phyloP scores from a whole-genome alignment of 2,329 filamentous ascomycete species.

The Westerdykella sp. region DNA sequence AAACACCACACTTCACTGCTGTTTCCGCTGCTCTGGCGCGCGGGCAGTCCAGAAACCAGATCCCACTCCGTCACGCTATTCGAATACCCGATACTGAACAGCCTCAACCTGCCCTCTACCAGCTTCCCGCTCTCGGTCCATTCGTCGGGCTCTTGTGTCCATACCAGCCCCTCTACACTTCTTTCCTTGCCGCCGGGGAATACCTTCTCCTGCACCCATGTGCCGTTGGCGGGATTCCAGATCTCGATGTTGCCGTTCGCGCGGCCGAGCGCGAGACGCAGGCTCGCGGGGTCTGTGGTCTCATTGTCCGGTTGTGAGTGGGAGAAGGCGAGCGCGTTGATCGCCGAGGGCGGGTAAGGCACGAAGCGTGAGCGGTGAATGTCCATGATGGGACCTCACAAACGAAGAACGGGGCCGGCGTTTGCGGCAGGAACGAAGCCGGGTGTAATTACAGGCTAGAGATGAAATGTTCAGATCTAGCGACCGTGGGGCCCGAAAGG shows the following conservation, averaged over 20 bases:
- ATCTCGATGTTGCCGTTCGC: constrained; percentile 96
- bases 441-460: too few species aligned
- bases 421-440: background rate
- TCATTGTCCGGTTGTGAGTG: constrained; percentile 48
- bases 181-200: constrained; percentile 77
- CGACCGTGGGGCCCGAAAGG: too few species aligned
- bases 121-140: constrained; percentile 46
- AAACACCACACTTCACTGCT: constrained; percentile 97
- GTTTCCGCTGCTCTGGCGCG: constrained; percentile 80
- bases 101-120: constrained; percentile 65
- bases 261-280: constrained; percentile 81
- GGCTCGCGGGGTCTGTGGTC: constrained; percentile 48
- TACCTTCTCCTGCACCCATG: constrained; percentile 85
- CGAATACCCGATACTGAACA: constrained; percentile 96
- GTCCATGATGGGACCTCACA: constrained; percentile 65
- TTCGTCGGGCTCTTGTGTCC: constrained; percentile 81
- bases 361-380: constrained; percentile 97
- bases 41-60: constrained; percentile 67
- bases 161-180: constrained; percentile 83
- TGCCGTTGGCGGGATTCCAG: constrained; percentile 79
- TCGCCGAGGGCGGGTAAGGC: constrained; percentile 81
- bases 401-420: background rate
- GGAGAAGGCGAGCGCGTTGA: constrained; percentile 92
- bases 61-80: constrained; percentile 94
- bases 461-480: too few species aligned